Evolutionary conservation across 2,329 filamentous ascomycete genomes (phyloP).

Genomic region (Chrysosporium queenslandicum): DNA sequence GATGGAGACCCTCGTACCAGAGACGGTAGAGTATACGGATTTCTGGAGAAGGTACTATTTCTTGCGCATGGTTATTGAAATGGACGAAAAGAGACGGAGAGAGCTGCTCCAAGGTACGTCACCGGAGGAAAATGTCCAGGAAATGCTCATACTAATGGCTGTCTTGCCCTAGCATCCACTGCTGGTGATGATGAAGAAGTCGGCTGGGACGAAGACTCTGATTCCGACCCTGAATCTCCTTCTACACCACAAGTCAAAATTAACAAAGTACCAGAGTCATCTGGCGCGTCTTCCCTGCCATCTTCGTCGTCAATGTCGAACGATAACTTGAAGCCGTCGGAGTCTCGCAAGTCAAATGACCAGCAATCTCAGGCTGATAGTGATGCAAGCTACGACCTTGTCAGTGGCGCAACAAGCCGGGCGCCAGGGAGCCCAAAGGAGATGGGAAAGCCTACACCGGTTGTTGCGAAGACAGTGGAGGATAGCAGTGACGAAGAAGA

Average conservation of each 20-base stretch:
- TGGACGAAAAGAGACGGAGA: constrained; percentile 75
- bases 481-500: constrained; percentile 61
- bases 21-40: constrained; percentile 72
- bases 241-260: constrained; percentile 36
- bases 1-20: constrained; percentile 95
- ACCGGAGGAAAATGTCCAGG: not conserved
- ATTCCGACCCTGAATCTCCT: constrained; percentile 41
- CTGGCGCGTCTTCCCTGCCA: constrained; percentile 22
- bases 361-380: constrained; percentile 85
- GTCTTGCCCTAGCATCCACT: constrained; percentile 19
- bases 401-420: constrained; percentile 70
- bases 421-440: constrained; percentile 58
- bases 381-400: constrained; percentile 91
- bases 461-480: constrained; percentile 40
- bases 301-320: constrained; percentile 28
- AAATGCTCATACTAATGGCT: not conserved
- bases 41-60: constrained; percentile 98
- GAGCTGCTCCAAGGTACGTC: constrained; percentile 79
- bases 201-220: constrained; percentile 62
- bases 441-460: constrained; percentile 38
- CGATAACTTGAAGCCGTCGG: constrained; percentile 50
- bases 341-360: constrained; percentile 66
- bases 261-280: constrained; percentile 25
- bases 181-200: constrained; percentile 57
- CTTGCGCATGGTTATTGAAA: constrained; percentile 81